Percentiles rank a stretch among this genome's conserved stretches.
These are phyloP conservation scores for Phalaenopsis hybrid DNA, from an alignment of 116 monocot genomes.

Conservation along the genomic window DNA sequence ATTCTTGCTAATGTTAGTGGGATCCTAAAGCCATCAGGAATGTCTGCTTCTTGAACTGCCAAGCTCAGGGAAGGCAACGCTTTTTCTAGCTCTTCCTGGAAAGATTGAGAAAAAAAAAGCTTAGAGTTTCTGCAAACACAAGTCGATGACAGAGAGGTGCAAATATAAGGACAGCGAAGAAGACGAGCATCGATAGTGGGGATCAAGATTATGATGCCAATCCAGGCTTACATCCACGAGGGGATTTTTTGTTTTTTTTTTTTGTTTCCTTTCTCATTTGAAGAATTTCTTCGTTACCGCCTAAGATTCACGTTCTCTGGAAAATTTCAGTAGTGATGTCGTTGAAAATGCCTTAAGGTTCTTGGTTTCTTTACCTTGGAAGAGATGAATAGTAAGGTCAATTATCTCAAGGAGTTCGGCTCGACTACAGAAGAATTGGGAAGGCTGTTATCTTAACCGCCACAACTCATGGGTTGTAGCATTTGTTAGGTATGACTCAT, in stretches of 20 bases:
- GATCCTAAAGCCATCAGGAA: background rate
- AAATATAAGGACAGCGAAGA: background rate
- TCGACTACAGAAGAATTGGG: conserved; percentile 58
- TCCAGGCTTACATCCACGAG: conserved; percentile 28
- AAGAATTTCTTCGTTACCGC: no score
- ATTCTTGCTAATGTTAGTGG: background rate
- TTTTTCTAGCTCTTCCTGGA: background rate
- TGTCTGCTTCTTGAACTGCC: background rate
- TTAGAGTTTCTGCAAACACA: background rate
- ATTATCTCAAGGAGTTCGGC: conserved; percentile 85
- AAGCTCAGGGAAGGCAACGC: background rate
- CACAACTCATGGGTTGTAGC: conserved; percentile 90
- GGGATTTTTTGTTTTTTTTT: background rate
- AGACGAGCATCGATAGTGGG: background rate
- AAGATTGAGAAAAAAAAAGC: background rate
- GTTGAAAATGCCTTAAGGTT: conserved; percentile 47
- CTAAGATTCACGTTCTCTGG: no score
- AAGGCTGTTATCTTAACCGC: conserved; percentile 58
- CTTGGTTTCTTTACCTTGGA: conserved; percentile 73
- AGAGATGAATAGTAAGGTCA: conserved; percentile 90
- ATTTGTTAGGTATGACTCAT: conserved; percentile 13
- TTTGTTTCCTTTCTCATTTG: no score
- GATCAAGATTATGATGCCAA: conserved; percentile 14
- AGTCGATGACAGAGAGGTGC: background rate
- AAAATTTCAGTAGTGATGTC: no score